Evolutionary conservation across 805 yeast species (phyloP), one percentile per base, ranked within the genome.

Genomic region (Saturnispora quitensis): DNA sequence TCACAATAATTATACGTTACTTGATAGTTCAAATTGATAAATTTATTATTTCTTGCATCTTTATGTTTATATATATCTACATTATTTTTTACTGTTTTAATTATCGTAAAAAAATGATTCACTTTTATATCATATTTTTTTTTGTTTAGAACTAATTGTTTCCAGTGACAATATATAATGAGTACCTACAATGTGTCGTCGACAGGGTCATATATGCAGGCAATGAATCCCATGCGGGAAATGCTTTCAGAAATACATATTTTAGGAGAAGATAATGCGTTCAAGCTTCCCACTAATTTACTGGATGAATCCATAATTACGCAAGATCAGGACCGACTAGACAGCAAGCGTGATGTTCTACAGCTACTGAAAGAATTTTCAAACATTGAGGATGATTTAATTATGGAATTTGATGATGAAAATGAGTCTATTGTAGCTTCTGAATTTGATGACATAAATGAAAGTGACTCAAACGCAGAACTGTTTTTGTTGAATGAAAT

Each of bases 121-220:
- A 36, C 35, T 43, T n/a, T n/a, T 33, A n/a, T 20, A 20, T 20
- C 20, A 20, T 20, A 20, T 20, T 20, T 4, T 43, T 43, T 43
- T 25, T 40, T 17, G 27, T 12, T 9, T 4, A 9, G 12, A 5
- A 18, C 10, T 33, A n/a, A 3, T 22, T 22, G 24, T 31, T 15
- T 31, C 15, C 33, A 9, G n/a, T 22, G 18, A 24, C 31, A 24
- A 18, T 34, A 34, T 9, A 9, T 12, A 8, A 78, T 77, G 81
- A 69, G 79, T 2, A 69, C 76, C 5, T 80, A 78, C 56, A 74
- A 77, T 45, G 84, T 75, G 8, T 70, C 77, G 13, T 84, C 90
- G 1, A 84, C 90, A 9, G 77, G 79, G 65, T 84, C 93, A 22
- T 86, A 78, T 65, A 79, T 86, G 85, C 78, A 77, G 62, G 91